Evolutionary conservation across 495 filamentous ascomycete genomes (phyloP).

Genomic region (Geopyxis carbonaria): DNA sequence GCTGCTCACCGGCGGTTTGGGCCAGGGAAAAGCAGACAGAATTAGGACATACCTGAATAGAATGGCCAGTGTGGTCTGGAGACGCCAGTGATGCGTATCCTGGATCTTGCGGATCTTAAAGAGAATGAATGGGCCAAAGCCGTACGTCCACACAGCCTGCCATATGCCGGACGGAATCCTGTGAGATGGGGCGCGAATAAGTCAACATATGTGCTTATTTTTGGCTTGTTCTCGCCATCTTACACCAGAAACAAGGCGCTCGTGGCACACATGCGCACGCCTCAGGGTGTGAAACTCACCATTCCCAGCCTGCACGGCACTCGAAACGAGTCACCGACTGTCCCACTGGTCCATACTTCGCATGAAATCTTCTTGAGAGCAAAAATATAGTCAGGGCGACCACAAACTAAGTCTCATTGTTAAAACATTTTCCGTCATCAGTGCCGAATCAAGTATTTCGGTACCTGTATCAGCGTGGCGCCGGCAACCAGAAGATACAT

Average conservation of each 20-base stretch:
- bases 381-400: conserved; percentile 16
- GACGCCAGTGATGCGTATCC: conserved; percentile 20
- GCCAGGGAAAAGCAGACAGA: too few relatives aligned
- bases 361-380: conserved; percentile 8
- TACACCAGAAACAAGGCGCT: not conserved
- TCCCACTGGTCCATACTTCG: not conserved
- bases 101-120: conserved; percentile 23
- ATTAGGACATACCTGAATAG: conserved; percentile 21
- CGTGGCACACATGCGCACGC: not conserved
- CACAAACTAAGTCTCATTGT: conserved; percentile 9
- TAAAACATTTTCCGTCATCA: not conserved
- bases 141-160: conserved; percentile 22
- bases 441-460: not conserved
- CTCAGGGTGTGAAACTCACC: conserved; percentile 11
- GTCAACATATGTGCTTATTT: not conserved
- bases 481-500: conserved; percentile 17
- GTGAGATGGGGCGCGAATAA: not conserved
- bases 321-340: not conserved
- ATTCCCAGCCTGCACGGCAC: conserved; percentile 20
- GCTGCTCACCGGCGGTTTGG: too few relatives aligned
- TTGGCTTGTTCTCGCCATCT: not conserved
- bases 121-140: conserved; percentile 19
- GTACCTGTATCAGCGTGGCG: conserved; percentile 16
- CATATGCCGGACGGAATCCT: conserved; percentile 19
- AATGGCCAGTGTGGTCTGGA: conserved; percentile 22